A percentile compares a stretch with the other conserved stretches of the same genome.
Conservation (phyloP, 179 eudicot genomes). For the Nepenthes alata region DNA sequence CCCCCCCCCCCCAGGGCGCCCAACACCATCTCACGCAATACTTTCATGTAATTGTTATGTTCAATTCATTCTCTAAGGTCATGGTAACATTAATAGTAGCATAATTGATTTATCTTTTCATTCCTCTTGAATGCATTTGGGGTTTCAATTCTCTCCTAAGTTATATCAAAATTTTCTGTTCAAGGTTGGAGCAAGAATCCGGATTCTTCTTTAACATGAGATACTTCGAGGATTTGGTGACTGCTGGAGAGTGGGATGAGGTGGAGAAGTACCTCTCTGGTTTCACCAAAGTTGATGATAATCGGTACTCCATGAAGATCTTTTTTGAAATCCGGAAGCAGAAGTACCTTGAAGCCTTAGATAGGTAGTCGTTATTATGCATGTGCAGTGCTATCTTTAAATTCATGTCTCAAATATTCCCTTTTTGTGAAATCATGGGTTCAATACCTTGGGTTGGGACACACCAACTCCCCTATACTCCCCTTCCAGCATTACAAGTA, state of each 20-base stretch:
- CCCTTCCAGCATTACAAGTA: too few species aligned
- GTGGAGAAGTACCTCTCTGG: conserved; percentile 39
- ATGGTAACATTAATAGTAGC: neutral
- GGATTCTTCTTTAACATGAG: conserved; percentile 39
- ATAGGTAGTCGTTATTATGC: conserved; percentile 13
- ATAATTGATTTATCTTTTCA: neutral
- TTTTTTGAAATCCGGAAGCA: conserved; percentile 42
- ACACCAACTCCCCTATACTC: too few species aligned
- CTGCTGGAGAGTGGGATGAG: conserved; percentile 38
- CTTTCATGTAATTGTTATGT: too few species aligned
- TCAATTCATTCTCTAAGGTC: neutral
- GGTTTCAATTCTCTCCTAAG: neutral
- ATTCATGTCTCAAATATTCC: neutral
- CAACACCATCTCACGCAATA: neutral
- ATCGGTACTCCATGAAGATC: conserved; percentile 39
- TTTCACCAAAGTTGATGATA: conserved; percentile 41
- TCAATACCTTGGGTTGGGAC: too few species aligned
- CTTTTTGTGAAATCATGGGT: neutral
- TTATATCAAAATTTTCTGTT: neutral
- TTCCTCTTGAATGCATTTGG: neutral
- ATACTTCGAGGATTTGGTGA: conserved; percentile 36
- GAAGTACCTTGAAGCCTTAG: conserved; percentile 41
- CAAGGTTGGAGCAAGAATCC: conserved; percentile 44
- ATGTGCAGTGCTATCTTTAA: neutral
- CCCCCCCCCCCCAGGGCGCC: neutral